Evolutionary conservation across 2,329 filamentous ascomycete species (phyloP).

Genomic region (Xylariaceae sp.): DNA sequence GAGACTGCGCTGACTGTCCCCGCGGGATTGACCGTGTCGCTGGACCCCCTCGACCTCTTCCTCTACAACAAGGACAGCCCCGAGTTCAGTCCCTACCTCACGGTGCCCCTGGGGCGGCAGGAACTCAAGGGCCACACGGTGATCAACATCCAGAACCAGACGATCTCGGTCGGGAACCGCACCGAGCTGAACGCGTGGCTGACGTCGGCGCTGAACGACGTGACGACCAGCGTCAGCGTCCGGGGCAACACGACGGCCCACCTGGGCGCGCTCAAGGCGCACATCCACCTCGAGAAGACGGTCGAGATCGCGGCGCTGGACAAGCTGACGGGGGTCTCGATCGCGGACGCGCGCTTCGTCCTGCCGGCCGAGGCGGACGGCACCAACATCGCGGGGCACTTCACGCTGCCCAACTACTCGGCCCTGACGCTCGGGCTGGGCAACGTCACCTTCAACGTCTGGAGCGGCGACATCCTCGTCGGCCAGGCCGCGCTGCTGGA

Average conservation of each 20-base stretch:
- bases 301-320: constrained; percentile 18
- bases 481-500: constrained; percentile 16
- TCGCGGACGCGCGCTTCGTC: constrained; percentile 5
- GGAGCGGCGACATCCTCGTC: constrained; percentile 15
- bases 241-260: constrained; percentile 20
- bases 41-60: constrained; percentile 26
- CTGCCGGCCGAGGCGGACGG: constrained; percentile 11
- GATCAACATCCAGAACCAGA: constrained; percentile 8
- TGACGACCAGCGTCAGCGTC: constrained; percentile 5
- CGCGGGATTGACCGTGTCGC: constrained; percentile 25
- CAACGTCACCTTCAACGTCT: constrained; percentile 24
- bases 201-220: constrained; percentile 2
- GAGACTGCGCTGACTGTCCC: constrained; percentile 28
- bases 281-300: constrained; percentile 22
- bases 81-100: constrained; percentile 22
- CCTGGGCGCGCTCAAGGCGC: constrained; percentile 26
- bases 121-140: constrained; percentile 25
- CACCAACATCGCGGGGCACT: constrained; percentile 12
- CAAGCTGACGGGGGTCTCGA: constrained; percentile 11
- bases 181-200: constrained; percentile 9
- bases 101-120: constrained; percentile 15
- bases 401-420: constrained; percentile 14
- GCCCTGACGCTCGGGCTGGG: constrained; percentile 13
- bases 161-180: constrained; percentile 5
- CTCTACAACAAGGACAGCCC: constrained; percentile 25